These are phyloP conservation scores for Venturiaceae sp. DNA, from an alignment of 2,329 filamentous ascomycete genomes.

Conservation along the genomic window DNA sequence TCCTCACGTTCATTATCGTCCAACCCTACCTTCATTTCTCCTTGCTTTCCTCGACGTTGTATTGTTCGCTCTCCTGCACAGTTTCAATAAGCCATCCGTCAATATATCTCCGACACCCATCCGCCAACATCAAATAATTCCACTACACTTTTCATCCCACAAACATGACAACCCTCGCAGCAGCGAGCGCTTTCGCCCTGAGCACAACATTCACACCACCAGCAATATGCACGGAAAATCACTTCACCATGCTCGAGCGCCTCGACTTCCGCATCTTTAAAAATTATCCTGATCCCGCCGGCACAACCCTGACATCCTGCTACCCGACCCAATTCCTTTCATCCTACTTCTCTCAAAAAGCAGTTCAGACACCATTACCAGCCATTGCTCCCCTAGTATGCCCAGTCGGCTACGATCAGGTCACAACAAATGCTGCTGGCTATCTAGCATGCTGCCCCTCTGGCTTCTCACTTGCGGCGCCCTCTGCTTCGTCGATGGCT, in stretches of 20 bases:
- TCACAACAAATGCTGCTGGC: conserved; percentile 13
- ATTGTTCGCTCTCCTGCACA: neutral
- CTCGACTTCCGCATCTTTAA: conserved; percentile 17
- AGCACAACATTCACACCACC: conserved; percentile 18
- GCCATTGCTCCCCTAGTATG: conserved; percentile 18
- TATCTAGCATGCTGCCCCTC: conserved; percentile 20
- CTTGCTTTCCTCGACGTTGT: neutral
- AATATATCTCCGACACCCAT: neutral
- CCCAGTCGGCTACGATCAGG: conserved; percentile 16
- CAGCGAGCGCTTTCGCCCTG: conserved; percentile 12
- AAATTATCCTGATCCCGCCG: conserved; percentile 18
- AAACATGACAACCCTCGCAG: neutral
- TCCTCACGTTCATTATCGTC: neutral
- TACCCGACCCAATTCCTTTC: conserved; percentile 17
- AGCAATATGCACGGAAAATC: conserved; percentile 16
- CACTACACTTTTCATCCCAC: neutral
- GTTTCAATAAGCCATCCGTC: neutral
- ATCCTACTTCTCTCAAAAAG: conserved; percentile 12
- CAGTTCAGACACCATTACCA: conserved; percentile 15
- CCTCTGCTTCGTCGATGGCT: neutral
- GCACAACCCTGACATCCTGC: conserved; percentile 15
- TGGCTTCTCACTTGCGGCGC: conserved; percentile 11
- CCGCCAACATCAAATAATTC: neutral
- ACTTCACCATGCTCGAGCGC: conserved; percentile 16
- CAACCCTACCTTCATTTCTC: neutral